Base-by-base conservation (phyloP, 345 rosid genomes). In the Cardamine resedifolia region DNA sequence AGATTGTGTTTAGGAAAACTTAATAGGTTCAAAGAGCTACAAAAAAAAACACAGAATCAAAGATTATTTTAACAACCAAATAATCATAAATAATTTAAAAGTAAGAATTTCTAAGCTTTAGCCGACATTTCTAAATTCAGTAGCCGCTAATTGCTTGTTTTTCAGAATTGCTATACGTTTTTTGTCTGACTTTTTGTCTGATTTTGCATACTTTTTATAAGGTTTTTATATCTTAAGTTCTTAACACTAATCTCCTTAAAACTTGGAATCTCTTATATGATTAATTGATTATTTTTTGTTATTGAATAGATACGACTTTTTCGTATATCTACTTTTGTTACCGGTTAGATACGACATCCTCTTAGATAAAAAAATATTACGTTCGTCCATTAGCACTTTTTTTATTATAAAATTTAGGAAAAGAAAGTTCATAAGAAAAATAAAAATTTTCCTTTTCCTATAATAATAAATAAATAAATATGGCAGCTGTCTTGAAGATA, bases 401-500 rank as follows among this genome's bases (percentile, higher is more conserved):
- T 24, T 12, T 23, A 1, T n/a, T 50, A 20, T 15, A 33, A 49
- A 24, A 36, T 36, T 1, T 0, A 11, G 4, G 49, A 24, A 4
- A 33, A 24, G 38, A 3, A 65, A 12, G 15, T 51, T 38, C 33
- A 50, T 10, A 4, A 66, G 34, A 14, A 12, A 12, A 8, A 21
- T 0, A 9, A 23, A 14, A 24, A 12, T 36, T 10, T 3, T 11
- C 4, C 0, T 36, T 10, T 36, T 36, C 3, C 3, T 36, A 0
- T 10, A 14, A 20, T 1, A 5, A 48, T 48, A 6, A 1, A 19
- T 9, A 31, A 24, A 19, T 28, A 9, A 20, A 9, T 53, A 18
- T 20, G n/a, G 47, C 64, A 57, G 56, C 44, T 41, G 43, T 68
- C 52, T 15, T 56, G 44, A 50, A 66, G n/a, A 41, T 66, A 23